Percentiles rank a stretch among this genome's conserved stretches.
Evolutionary conservation across 768 basidiomycete species (phyloP).

Genomic region (Podaxis rugospora): DNA sequence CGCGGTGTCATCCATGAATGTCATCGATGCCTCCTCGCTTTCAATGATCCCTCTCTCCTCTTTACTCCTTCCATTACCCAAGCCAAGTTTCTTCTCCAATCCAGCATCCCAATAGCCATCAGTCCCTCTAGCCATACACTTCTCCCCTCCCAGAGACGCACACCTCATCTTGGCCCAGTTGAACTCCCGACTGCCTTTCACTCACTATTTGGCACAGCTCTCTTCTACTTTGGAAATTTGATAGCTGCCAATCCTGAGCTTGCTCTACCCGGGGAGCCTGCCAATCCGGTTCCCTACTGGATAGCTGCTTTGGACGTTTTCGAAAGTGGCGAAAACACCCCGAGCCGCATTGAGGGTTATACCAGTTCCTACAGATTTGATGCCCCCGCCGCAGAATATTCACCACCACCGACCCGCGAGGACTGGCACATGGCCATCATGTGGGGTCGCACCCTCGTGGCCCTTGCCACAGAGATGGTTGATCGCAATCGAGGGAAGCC

Average conservation of each 20-base stretch:
- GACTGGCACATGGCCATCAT: slow-evolving; percentile 69
- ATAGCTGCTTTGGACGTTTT: slow-evolving; percentile 68
- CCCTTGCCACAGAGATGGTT: slow-evolving; percentile 50
- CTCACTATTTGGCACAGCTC: slow-evolving; percentile 55
- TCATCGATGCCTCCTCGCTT: slow-evolving; percentile 52
- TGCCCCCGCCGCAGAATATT: neutral
- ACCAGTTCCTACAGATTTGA: neutral
- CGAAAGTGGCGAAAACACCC: slow-evolving; percentile 62
- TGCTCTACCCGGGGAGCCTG: slow-evolving; percentile 52
- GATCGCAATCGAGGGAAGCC: slow-evolving; percentile 21
- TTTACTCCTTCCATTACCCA: slow-evolving; percentile 22
- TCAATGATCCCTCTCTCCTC: slow-evolving; percentile 53
- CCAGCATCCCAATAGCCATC: neutral
- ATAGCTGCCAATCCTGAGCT: slow-evolving; percentile 48
- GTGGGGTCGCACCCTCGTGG: slow-evolving; percentile 64
- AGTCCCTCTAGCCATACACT: neutral
- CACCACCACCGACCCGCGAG: slow-evolving; percentile 31
- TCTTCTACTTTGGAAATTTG: slow-evolving; percentile 62
- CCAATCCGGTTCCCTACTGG: slow-evolving; percentile 51
- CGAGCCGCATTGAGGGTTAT: slow-evolving; percentile 15
- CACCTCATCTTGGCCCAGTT: slow-evolving; percentile 27
- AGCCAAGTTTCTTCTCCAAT: neutral
- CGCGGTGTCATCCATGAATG: slow-evolving; percentile 66
- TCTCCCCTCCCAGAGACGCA: slow-evolving; percentile 10
- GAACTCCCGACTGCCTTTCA: slow-evolving; percentile 67